Conservation (phyloP, 768 basidiomycete genomes). For the Termitomyces heimii region DNA sequence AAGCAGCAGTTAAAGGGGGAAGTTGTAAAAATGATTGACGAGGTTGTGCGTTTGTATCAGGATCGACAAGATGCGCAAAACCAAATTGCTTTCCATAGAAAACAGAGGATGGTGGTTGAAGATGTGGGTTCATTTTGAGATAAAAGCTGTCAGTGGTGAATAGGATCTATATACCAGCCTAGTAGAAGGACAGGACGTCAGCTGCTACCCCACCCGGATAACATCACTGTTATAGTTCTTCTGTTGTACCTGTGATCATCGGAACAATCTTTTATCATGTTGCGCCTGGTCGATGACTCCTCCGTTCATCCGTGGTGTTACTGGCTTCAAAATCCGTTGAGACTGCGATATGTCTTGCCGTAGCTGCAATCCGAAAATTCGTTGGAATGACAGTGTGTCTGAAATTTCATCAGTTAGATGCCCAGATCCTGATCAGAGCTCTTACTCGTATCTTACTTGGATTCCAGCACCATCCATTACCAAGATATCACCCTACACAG, state of each 20-base stretch:
- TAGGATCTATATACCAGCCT: neutral
- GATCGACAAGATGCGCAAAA: constrained; percentile 63
- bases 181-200: constrained; percentile 10
- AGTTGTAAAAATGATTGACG: constrained; percentile 67
- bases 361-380: constrained; percentile 77
- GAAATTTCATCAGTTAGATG: neutral
- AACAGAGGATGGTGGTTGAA: constrained; percentile 39
- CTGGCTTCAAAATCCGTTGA: constrained; percentile 1
- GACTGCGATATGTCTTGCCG: constrained; percentile 58
- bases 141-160: neutral
- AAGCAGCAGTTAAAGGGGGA: constrained; percentile 75
- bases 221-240: neutral
- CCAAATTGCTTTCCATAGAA: constrained; percentile 68
- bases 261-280: neutral
- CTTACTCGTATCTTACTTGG: constrained; percentile 70
- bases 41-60: constrained; percentile 60
- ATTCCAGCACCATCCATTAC: constrained; percentile 71
- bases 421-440: neutral
- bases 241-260: neutral
- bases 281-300: neutral
- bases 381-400: constrained; percentile 74
- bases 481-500: constrained; percentile 61
- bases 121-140: neutral
- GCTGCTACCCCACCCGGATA: constrained; percentile 16
- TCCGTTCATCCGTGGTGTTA: neutral